These are phyloP conservation scores for Apium graveolens DNA, from an alignment of 129 eudicot genomes.

Conservation along the genomic window DNA sequence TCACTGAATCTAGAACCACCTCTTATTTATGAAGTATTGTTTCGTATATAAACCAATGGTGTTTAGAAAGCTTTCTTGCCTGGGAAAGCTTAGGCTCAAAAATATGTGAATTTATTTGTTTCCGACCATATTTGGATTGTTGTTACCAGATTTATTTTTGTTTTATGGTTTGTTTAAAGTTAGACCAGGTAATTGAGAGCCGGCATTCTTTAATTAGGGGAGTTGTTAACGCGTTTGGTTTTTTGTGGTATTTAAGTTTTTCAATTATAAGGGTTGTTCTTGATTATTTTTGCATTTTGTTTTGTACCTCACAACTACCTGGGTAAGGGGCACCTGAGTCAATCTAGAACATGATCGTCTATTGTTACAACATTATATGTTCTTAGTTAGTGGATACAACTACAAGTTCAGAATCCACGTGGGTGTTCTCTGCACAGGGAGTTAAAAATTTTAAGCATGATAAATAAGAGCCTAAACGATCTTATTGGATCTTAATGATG, in stretches of 20 bases:
- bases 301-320: background rate
- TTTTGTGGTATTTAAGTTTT: background rate
- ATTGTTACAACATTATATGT: too few relatives aligned
- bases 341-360: too few relatives aligned
- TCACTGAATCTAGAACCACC: too few relatives aligned
- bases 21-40: too few relatives aligned
- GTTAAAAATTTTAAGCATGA: too few relatives aligned
- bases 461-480: too few relatives aligned
- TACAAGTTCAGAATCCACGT: background rate
- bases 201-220: too few relatives aligned
- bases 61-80: background rate
- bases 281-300: background rate
- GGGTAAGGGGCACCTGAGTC: too few relatives aligned
- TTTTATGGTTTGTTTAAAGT: background rate
- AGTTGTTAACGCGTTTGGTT: too few relatives aligned
- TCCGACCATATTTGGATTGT: background rate
- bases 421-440: background rate
- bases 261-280: background rate
- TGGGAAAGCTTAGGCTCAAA: background rate
- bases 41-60: too few relatives aligned
- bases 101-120: background rate
- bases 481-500: too few relatives aligned
- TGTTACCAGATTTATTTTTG: background rate
- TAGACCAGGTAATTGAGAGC: background rate
- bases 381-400: too few relatives aligned